These are phyloP conservation scores for Phyllosticta paracitricarpa DNA, from an alignment of 2,329 filamentous ascomycete genomes.

Conservation along the genomic window DNA sequence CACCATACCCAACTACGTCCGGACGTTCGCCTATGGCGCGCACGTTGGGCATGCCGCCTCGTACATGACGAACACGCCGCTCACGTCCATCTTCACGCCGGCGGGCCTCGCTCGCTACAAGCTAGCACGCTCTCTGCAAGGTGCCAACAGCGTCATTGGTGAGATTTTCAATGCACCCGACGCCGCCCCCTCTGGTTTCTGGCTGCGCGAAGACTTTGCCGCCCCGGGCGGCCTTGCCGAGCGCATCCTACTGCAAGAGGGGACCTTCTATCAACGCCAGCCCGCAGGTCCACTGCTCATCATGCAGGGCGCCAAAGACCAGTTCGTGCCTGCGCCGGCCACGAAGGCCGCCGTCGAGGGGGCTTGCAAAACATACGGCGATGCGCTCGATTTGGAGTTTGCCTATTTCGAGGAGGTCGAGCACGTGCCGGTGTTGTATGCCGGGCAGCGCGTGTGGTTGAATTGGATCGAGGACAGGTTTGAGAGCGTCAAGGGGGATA, in stretches of 20 bases:
- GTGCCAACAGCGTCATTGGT: not conserved
- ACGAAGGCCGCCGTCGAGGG: not conserved
- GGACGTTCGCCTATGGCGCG: too few relatives aligned
- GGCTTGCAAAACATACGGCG: not conserved
- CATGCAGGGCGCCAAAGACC: not conserved
- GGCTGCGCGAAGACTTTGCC: not conserved
- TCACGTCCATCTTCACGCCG: not conserved
- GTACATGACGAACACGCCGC: not conserved
- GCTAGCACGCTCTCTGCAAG: not conserved
- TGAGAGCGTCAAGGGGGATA: slow-evolving; percentile 8
- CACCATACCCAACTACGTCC: not conserved
- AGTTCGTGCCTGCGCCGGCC: not conserved
- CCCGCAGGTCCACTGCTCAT: not conserved
- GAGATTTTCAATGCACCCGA: not conserved
- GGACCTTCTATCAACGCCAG: not conserved
- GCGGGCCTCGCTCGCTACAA: not conserved
- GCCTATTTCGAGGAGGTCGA: slow-evolving; percentile 16
- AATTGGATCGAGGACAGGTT: slow-evolving; percentile 22
- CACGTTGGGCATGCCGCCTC: not conserved
- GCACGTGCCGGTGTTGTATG: slow-evolving; percentile 22
- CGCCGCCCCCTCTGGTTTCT: not conserved
- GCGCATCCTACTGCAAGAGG: not conserved
- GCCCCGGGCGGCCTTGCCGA: too few relatives aligned
- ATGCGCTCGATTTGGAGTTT: slow-evolving; percentile 17
- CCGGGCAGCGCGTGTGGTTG: slow-evolving; percentile 21